Evolutionary conservation across 441 rosid species (phyloP), one percentile per base, ranked within the genome.

Genomic region (Jatropha multifida): DNA sequence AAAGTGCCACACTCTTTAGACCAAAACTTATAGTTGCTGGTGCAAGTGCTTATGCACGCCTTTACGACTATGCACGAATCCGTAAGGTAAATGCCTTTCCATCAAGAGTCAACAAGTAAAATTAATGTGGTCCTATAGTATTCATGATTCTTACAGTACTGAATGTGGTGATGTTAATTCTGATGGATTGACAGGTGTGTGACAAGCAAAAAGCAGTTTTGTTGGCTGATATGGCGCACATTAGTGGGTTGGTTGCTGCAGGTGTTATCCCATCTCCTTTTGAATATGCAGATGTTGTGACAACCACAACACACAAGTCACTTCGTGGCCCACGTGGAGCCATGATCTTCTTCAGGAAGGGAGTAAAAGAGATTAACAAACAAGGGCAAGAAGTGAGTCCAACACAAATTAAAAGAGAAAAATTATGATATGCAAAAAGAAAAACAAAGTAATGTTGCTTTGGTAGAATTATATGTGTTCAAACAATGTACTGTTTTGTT

Each of bases 251-350:
- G 88, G 98, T 95, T 77, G 99, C 98, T 66, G 99, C 95, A 40
- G 97, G 95, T 63, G 96, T 95, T 80, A 88, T 95, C 69, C 99
- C 99, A 69, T 95, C 99, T 81, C 99, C 99, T 61, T 95, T 93
- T 74, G 98, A 95, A 83, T 93, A 88, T 83, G 99, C 99, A n/a
- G 98, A 93, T 85, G 76, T 95, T 61, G 98, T 95, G 81, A 95
- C 99, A 6, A 95, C 99, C 66, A 93, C 99, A 71, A 93, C 99
- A 48, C 99, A 95, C 86, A 93, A 95, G 79, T 95, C 99, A 51
- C 96, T 95, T 68, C 98, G 99, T 58, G 99, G 99, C 80, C 98
- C 99, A 20, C 92, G 98, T 81, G 99, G 98, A 23, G 99, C 99
- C 71, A 92, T 95, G 98, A 95, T 95, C 80, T 93, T 95, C 90